Evolutionary conservation across 2,329 filamentous ascomycete genomes (phyloP).

Genomic region (Arthroderma uncinatum): DNA sequence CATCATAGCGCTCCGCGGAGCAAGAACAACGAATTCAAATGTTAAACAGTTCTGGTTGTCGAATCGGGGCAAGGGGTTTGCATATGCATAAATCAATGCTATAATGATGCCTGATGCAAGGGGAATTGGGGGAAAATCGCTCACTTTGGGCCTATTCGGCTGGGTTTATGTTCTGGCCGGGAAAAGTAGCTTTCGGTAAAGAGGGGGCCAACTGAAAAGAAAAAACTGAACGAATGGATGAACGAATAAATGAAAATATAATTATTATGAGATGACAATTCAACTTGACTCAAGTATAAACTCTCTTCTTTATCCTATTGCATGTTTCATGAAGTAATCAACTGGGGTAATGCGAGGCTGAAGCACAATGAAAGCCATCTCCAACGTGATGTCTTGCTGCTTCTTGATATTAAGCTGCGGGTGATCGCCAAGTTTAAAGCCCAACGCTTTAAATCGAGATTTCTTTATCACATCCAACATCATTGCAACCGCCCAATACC

Average conservation of each 20-base stretch:
- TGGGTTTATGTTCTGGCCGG: neutral
- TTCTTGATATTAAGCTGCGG: neutral
- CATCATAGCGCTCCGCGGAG: conserved; percentile 30
- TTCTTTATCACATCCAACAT: neutral
- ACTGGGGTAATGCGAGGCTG: neutral
- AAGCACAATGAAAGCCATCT: neutral
- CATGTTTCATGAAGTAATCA: no score
- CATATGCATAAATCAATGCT: conserved; percentile 23
- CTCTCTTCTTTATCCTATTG: no score
- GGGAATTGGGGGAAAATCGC: neutral
- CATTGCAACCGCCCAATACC: neutral
- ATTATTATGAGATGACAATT: no score
- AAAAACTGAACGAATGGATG: neutral
- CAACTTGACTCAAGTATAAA: no score
- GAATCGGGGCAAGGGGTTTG: conserved; percentile 34
- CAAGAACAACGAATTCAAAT: conserved; percentile 29
- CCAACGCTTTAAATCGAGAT: neutral
- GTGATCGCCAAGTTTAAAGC: neutral
- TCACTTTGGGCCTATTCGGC: neutral
- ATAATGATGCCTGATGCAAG: neutral
- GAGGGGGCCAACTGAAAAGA: neutral
- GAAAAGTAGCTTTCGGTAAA: neutral
- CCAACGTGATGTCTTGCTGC: neutral
- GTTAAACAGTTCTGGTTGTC: conserved; percentile 36
- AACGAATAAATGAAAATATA: neutral